Conservation (phyloP, 2,329 filamentous ascomycete genomes). For the Davidsoniella eucalypti region DNA sequence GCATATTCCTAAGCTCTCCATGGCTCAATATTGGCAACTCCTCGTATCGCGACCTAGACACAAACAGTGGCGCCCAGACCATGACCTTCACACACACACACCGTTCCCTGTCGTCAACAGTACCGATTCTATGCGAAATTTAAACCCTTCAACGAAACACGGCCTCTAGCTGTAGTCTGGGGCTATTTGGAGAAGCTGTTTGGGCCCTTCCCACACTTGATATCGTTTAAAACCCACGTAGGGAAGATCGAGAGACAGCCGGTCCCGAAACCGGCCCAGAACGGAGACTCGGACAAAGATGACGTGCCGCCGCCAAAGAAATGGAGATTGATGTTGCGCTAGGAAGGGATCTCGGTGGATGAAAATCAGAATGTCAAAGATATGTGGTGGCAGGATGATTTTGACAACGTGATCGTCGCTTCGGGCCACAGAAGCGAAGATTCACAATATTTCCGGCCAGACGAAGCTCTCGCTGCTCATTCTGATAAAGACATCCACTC, state of each 20-base stretch:
- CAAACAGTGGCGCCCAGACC: constrained; percentile 36
- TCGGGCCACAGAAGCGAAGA: constrained; percentile 23
- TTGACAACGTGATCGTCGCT: constrained; percentile 26
- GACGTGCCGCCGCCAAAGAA: constrained; percentile 15
- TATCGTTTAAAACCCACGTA: constrained; percentile 1
- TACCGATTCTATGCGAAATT: constrained; percentile 12
- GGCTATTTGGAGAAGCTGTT: constrained; percentile 4
- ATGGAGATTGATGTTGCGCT: constrained; percentile 33
- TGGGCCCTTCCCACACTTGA: not conserved
- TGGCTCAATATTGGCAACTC: constrained; percentile 16
- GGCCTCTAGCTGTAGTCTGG: not conserved
- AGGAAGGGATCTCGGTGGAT: constrained; percentile 17
- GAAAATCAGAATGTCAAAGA: constrained; percentile 17
- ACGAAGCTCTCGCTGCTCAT: constrained; percentile 21
- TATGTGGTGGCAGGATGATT: constrained; percentile 24
- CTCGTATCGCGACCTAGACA: constrained; percentile 41
- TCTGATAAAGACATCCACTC: constrained; percentile 22
- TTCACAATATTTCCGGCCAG: constrained; percentile 23
- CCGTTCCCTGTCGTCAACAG: constrained; percentile 22
- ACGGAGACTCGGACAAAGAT: not conserved
- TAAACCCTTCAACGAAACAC: not conserved
- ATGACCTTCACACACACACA: constrained; percentile 43
- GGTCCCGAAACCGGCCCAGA: not conserved
- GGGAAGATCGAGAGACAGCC: constrained; percentile 2
- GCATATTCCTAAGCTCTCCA: no score